Evolutionary conservation across 768 basidiomycete genomes (phyloP).

Genomic region (Tricholoma sp.): DNA sequence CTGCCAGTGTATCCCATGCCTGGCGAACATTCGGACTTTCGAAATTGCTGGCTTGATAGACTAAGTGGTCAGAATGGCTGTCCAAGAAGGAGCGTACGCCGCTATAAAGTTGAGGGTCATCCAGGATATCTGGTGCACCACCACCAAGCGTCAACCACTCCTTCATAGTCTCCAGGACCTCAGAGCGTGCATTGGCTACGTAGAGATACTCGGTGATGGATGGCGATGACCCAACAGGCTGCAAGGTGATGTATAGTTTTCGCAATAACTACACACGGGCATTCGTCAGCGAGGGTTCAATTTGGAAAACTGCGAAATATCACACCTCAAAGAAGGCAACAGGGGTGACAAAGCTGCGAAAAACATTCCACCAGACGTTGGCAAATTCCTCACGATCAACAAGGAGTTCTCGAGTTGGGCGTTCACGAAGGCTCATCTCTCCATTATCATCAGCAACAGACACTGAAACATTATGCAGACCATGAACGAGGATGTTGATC

Average conservation of each 20-base stretch:
- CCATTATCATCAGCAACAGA: conserved; percentile 85
- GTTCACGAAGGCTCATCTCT: conserved; percentile 72
- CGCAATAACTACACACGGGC: conserved; percentile 52
- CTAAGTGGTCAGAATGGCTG: conserved; percentile 44
- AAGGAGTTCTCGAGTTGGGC: conserved; percentile 65
- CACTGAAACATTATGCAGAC: conserved; percentile 71
- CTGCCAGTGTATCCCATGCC: conserved; percentile 40
- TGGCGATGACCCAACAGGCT: conserved; percentile 35
- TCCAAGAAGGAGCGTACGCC: conserved; percentile 58
- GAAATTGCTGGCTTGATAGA: conserved; percentile 36
- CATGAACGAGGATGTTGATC: conserved; percentile 72
- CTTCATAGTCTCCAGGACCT: conserved; percentile 59
- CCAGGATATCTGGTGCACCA: conserved; percentile 75
- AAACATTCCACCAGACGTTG: conserved; percentile 78
- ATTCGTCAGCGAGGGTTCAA: not conserved
- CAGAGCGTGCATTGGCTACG: conserved; percentile 47
- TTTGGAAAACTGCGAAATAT: not conserved
- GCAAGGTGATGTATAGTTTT: conserved; percentile 62
- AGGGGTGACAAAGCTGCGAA: conserved; percentile 78
- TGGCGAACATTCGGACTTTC: conserved; percentile 40
- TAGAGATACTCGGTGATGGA: conserved; percentile 43
- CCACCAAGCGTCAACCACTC: conserved; percentile 73
- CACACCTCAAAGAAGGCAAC: conserved; percentile 81
- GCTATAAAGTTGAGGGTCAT: conserved; percentile 61
- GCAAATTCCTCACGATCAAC: conserved; percentile 74